Percentiles rank a stretch among this genome's conserved stretches.
Evolutionary conservation across 2,329 filamentous ascomycete species (phyloP).

Genomic region (Tolypocladium endophyticum): DNA sequence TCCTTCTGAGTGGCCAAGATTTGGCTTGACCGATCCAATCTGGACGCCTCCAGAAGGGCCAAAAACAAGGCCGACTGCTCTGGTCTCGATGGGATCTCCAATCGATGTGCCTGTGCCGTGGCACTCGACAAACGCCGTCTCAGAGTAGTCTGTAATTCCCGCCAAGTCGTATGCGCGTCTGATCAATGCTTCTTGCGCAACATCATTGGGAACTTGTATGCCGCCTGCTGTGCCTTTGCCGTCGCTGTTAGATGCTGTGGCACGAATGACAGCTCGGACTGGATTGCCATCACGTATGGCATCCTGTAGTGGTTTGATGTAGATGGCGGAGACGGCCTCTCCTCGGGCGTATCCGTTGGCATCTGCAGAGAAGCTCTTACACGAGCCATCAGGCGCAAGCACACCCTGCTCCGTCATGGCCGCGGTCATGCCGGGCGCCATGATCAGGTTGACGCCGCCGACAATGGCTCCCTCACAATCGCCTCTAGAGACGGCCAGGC

Average conservation of each 20-base stretch:
- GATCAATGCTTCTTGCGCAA: slow-evolving; percentile 19
- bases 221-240: not conserved
- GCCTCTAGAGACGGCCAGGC: not conserved
- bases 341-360: not conserved
- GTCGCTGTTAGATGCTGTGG: not conserved
- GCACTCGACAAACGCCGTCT: slow-evolving; percentile 10
- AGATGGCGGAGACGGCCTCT: not conserved
- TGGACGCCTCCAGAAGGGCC: slow-evolving; percentile 6
- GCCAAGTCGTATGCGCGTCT: slow-evolving; percentile 15
- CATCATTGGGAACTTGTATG: slow-evolving; percentile 25
- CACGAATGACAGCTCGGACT: not conserved
- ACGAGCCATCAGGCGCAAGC: not conserved
- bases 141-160: slow-evolving; percentile 3
- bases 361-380: not conserved
- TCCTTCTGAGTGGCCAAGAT: slow-evolving; percentile 18
- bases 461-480: not conserved
- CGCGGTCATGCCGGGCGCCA: not conserved
- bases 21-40: slow-evolving; percentile 16
- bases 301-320: not conserved
- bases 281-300: slow-evolving; percentile 20
- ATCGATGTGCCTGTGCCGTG: slow-evolving; percentile 24
- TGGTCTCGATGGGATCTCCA: slow-evolving; percentile 28
- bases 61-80: slow-evolving; percentile 19
- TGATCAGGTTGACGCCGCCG: not conserved
- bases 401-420: not conserved